Evolutionary conservation across 2,329 filamentous ascomycete species (phyloP).

Genomic region (Colletotrichum gigasporum): DNA sequence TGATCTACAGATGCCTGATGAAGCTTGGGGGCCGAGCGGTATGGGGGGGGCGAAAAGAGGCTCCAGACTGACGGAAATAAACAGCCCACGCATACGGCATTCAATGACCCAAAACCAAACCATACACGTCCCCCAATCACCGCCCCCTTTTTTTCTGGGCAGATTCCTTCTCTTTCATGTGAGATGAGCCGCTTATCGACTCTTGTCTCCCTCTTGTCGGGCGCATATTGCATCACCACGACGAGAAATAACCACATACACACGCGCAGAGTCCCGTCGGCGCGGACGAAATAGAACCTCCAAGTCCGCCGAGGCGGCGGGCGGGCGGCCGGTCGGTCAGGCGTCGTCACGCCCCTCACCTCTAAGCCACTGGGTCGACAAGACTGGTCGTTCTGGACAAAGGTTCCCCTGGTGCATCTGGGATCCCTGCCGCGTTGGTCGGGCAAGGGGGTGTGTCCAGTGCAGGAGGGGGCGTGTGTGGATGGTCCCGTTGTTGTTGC

Average conservation of each 20-base stretch:
- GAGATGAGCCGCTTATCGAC: slow-evolving; percentile 20
- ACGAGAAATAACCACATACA: background rate
- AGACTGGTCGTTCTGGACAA: slow-evolving; percentile 23
- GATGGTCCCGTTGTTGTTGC: too few relatives aligned
- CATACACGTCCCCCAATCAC: too few relatives aligned
- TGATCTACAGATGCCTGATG: slow-evolving; percentile 9
- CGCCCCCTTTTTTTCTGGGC: background rate
- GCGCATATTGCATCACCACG: slow-evolving; percentile 13
- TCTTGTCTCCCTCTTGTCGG: too few relatives aligned
- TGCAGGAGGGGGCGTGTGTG: background rate
- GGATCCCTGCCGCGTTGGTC: slow-evolving; percentile 19
- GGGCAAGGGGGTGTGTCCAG: background rate
- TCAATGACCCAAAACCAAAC: background rate
- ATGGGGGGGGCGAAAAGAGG: too few relatives aligned
- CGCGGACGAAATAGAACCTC: slow-evolving; percentile 15
- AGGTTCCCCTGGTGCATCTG: slow-evolving; percentile 16
- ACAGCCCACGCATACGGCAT: background rate
- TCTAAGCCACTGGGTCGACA: slow-evolving; percentile 24
- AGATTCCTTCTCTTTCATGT: background rate
- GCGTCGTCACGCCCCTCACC: slow-evolving; percentile 27
- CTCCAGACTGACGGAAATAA: background rate
- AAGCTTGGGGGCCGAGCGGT: slow-evolving; percentile 11
- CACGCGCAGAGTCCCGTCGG: background rate
- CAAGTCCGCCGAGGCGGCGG: slow-evolving; percentile 28
- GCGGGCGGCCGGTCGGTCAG: slow-evolving; percentile 2